Base-by-base conservation (phyloP, 495 filamentous ascomycete species). In the Penicillium verhagenii region DNA sequence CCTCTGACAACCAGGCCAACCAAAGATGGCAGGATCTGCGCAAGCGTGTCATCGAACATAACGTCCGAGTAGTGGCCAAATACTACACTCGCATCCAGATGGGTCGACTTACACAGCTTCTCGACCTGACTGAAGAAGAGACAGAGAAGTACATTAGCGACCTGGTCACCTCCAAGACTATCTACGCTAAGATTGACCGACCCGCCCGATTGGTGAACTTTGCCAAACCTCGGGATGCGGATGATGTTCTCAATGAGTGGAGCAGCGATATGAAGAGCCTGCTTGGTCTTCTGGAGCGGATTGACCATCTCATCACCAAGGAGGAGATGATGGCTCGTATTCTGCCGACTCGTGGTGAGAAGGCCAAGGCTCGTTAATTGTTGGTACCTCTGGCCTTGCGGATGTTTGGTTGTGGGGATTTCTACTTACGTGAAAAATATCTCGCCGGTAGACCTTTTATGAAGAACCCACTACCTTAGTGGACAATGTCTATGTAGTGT, bases 291-390 rank as follows among this genome's bases (percentile, higher is more conserved):
- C 66, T 98, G 69, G 94, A 98, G 79, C 80, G 94, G 42, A 93
- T 98, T 57, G 94, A 97, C 72, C 94, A 98, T 75, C 77, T 98
- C 69, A 98, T 98, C 64, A 97, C 94, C 49, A 98, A 97, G 84
- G 95, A 97, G 79, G 95, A 97, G 81, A 98, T 98, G 94, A 98
- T 98, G 94, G 94, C 94, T 31, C 81, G 92, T 47, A 97, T 97
- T 57, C 85, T 90, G 69, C 91, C 88, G 5, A 74, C 84, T 24
- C 83, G 83, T 53, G 71, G 66, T n/a, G 80, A 82, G 53, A 79
- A 78, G 68, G 70, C 67, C 66, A 77, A 76, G 64, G 75, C 70
- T 48, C 72, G 69, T 61, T 76, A 51, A 69, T 51, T 24, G 45
- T n/a, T 23, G 37, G 56, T 58, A 23, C 47, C 25, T 50, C 18